Evolutionary conservation across 2,329 filamentous ascomycete genomes (phyloP), one percentile per base, ranked within the genome.

Genomic region (Arthroderma sp.): DNA sequence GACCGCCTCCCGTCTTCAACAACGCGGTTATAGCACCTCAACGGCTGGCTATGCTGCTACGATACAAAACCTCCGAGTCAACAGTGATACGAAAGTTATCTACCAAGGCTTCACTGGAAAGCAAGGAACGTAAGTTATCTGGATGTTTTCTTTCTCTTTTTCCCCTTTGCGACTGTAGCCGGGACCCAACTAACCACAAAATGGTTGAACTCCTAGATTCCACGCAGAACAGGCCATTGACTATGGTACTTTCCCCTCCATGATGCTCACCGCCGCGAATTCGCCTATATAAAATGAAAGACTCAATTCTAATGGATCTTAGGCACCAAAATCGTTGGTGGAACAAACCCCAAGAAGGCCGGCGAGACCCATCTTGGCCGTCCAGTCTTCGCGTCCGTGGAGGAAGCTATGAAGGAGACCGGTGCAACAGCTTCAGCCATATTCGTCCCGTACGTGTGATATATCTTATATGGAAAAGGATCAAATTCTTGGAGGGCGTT

Each of bases 311-410:
- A 44, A 66, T 54, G 50, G 44, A 43, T 32, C 43, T 51, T 59
- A 93, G 86, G 89, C 66, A 98, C 91, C 59, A 89, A 94, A 66
- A 86, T 98, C 55, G 87, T 98, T 55, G 91, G 91, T 67, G 91
- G 91, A 63, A 96, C 89, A 62, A 96, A 96, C 74, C 91, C 91
- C 64, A 96, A 94, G 78, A 98, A 98, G 75, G 91, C 91, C 54
- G 91, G 91, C 61, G 71, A 78, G 59, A 81, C 79, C 63, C 91
- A 98, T 69, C 80, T 98, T 51, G 86, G 80, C 63, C 83, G 83
- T 56, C 91, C 91, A 48, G 91, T 98, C 61, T 98, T 96, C 70
- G 84, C 79, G 59, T 89, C 77, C 58, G 91, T 98, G 56, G 70
- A 71, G 56, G 87, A 98, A 45, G 91, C 85, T 52, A 79, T 94